Evolutionary conservation across 2,329 filamentous ascomycete species (phyloP), one percentile per base, ranked within the genome.

Genomic region (Xylaria sp.): DNA sequence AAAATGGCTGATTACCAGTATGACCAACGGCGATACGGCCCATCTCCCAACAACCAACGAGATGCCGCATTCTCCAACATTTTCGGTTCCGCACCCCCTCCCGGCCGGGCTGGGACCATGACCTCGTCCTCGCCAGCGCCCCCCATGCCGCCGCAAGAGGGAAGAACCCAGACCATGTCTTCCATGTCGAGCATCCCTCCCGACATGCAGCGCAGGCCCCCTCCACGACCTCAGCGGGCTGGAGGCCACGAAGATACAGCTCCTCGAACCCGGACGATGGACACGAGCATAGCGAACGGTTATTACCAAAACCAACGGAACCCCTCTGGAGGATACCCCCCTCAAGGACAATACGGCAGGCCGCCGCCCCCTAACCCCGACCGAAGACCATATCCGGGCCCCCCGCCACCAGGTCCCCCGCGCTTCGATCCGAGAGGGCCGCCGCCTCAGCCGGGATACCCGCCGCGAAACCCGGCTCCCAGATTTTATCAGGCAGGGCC

Each of bases 1-100:
- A 71, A 73, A 67, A 86, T 86, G 82, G 79, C 81, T 66, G 82
- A 85, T 67, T 84, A 85, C 64, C 80, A 78, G 58, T 78, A 79
- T 65, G 78, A 79, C 63, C 76, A 82, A 69, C 78, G 79, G 63
- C 69, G 79, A 63, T 80, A 83, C 79, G 78, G 79, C 54, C 69
- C 74, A 20, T 69, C 77, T 50, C 76, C 78, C 60, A 80, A 81
- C 69, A 80, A 79, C 68, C 90, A 94, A 75, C 89, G 94, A 76
- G 92, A 99, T 84, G 91, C 91, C 64, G 94, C 93, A 62, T 99
- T 95, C 74, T 91, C 90, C 63, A 93, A 93, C 76, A 97, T 97
- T 70, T 99, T 97, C 72, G 94, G 93, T 64, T 87, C 86, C 61
- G 83, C 90, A 61, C 92, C 91, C 61, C 91, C 91, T 43, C 85